Evolutionary conservation across 352 stramenopile genomes (phyloP).

Genomic region (Phytophthora brassicae): DNA sequence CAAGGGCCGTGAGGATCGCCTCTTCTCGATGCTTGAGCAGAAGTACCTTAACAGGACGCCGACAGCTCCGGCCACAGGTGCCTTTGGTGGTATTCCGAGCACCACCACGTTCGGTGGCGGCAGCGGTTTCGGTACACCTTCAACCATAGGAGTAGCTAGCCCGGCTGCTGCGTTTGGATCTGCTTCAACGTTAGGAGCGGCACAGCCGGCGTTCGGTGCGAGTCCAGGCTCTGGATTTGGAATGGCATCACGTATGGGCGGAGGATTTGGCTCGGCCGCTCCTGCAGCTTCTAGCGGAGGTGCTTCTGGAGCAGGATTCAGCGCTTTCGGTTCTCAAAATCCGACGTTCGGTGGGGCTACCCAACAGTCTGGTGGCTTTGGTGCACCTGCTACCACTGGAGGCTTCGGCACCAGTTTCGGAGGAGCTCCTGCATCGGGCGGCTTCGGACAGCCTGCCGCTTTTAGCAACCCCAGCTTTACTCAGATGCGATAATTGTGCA

Average conservation of each 20-base stretch:
- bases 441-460: conserved; percentile 39
- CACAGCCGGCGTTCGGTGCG: conserved; percentile 40
- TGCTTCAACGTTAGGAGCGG: conserved; percentile 45
- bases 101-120: conserved; percentile 39
- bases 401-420: conserved; percentile 44
- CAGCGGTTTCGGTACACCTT: conserved; percentile 52
- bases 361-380: conserved; percentile 30
- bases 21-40: conserved; percentile 77
- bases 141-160: conserved; percentile 43
- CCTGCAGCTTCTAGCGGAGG: conserved; percentile 17
- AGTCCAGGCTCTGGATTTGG: conserved; percentile 25
- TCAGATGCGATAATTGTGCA: conserved; percentile 42
- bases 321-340: conserved; percentile 40
- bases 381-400: conserved; percentile 18
- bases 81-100: conserved; percentile 42
- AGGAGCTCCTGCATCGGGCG: conserved; percentile 17
- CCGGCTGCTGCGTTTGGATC: conserved; percentile 51
- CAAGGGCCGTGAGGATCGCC: conserved; percentile 61
- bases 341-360: conserved; percentile 43
- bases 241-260: conserved; percentile 27
- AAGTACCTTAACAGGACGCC: conserved; percentile 62
- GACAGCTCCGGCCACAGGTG: conserved; percentile 19
- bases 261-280: conserved; percentile 35
- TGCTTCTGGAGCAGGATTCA: conserved; percentile 43
- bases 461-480: conserved; percentile 59